These are phyloP conservation scores for Lathyrus sativus DNA, from an alignment of 306 rosid genomes.

Conservation along the genomic window DNA sequence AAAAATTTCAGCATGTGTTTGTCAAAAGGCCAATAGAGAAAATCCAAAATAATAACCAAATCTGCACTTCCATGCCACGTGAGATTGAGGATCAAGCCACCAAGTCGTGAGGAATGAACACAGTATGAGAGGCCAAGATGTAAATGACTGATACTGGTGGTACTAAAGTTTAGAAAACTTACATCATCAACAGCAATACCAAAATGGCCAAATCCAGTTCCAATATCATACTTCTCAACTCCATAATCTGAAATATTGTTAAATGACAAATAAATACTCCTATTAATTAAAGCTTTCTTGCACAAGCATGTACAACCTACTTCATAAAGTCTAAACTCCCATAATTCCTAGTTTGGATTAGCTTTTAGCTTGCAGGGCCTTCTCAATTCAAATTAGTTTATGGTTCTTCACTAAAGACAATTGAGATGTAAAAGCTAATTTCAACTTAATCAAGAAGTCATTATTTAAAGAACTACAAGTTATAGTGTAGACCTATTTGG, in stretches of 20 bases:
- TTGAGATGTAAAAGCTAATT: conserved; percentile 9
- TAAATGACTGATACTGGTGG: conserved; percentile 9
- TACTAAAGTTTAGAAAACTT: conserved; percentile 44
- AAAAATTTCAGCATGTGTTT: conserved; percentile 14
- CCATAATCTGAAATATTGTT: conserved; percentile 77
- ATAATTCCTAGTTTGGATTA: neutral
- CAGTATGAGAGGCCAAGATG: conserved; percentile 28
- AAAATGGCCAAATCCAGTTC: conserved; percentile 87
- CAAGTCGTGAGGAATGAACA: conserved; percentile 14
- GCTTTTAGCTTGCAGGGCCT: neutral
- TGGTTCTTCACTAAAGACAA: conserved; percentile 2
- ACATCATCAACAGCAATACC: conserved; percentile 97
- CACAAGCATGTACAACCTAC: conserved; percentile 30
- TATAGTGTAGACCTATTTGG: neutral
- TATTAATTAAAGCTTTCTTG: conserved; percentile 11
- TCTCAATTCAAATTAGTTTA: conserved; percentile 3
- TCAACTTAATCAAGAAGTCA: neutral
- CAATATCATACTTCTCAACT: conserved; percentile 90
- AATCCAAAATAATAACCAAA: conserved; percentile 26
- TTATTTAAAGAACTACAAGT: neutral
- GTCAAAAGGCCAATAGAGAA: conserved; percentile 37
- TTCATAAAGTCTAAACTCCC: conserved; percentile 21
- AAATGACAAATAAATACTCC: conserved; percentile 33
- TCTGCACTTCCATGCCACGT: conserved; percentile 15
- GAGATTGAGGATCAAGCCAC: conserved; percentile 32